Conservation (phyloP, 805 yeast genomes). For the Vanderwaltozyma polyspora region DNA sequence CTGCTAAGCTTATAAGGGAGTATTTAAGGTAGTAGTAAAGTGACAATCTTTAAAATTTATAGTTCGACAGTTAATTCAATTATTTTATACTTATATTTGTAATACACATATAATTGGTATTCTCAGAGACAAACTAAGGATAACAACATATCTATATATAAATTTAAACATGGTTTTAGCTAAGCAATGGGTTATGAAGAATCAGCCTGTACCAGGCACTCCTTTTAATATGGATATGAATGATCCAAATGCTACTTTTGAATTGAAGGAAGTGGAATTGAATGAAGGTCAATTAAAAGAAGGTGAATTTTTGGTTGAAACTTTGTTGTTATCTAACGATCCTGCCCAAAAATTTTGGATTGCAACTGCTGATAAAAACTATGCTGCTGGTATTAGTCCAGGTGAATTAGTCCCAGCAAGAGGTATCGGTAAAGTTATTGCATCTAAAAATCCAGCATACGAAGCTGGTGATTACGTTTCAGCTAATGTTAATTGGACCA, state of each 20-base stretch:
- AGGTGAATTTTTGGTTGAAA: conserved; percentile 36
- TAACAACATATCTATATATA: no score
- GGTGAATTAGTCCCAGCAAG: conserved; percentile 36
- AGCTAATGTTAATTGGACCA: conserved; percentile 37
- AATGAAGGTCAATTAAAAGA: conserved; percentile 22
- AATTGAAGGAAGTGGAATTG: conserved; percentile 13
- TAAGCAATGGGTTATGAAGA: conserved; percentile 25
- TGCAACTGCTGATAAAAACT: conserved; percentile 22
- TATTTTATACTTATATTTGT: no score
- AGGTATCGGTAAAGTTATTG: conserved; percentile 42
- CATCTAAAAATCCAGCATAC: conserved; percentile 33
- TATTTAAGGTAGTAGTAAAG: no score
- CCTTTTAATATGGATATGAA: conserved; percentile 19
- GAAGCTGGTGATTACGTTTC: conserved; percentile 35
- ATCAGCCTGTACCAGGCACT: conserved; percentile 16
- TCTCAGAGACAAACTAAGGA: no score
- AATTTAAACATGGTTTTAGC: conserved; percentile 18
- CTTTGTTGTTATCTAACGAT: conserved; percentile 42
- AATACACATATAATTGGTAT: no score
- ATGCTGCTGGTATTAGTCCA: conserved; percentile 28
- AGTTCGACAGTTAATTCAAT: no score
- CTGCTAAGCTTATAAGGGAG: no score
- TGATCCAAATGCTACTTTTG: conserved; percentile 24
- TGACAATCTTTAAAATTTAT: no score
- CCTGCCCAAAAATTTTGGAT: conserved; percentile 57